Percentiles rank a stretch among this genome's conserved stretches.
These are phyloP conservation scores for Melanomma pulvis-pyrius DNA, from an alignment of 495 filamentous ascomycete genomes.

Conservation along the genomic window DNA sequence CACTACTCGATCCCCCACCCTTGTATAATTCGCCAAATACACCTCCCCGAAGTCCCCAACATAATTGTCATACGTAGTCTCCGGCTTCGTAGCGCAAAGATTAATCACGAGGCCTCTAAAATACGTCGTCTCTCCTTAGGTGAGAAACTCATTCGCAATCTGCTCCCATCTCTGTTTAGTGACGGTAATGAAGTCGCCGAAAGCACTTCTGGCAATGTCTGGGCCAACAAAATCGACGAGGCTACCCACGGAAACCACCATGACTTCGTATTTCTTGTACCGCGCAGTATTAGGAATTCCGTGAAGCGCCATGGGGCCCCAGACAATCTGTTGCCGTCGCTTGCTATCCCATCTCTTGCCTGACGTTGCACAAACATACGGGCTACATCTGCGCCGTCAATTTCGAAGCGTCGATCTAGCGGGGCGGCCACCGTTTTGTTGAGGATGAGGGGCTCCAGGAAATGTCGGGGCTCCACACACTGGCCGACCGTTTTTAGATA, in stretches of 20 bases:
- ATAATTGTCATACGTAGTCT: constrained; percentile 48
- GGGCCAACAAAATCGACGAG: constrained; percentile 45
- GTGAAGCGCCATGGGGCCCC: constrained; percentile 51
- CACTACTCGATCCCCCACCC: constrained; percentile 5
- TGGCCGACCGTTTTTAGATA: no score
- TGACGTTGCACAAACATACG: constrained; percentile 43
- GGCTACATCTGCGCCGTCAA: constrained; percentile 52
- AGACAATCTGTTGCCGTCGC: constrained; percentile 49
- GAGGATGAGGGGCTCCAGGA: no score
- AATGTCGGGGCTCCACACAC: no score
- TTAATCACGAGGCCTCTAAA: constrained; percentile 44
- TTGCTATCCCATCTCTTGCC: constrained; percentile 41
- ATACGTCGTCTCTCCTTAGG: constrained; percentile 37
- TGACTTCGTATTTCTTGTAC: constrained; percentile 50
- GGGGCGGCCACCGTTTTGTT: not conserved
- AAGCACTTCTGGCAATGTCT: constrained; percentile 8
- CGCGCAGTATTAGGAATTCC: constrained; percentile 43
- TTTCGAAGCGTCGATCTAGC: constrained; percentile 51
- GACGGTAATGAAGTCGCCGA: constrained; percentile 26
- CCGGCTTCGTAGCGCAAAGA: constrained; percentile 46
- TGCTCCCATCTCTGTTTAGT: constrained; percentile 42
- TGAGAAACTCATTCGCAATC: constrained; percentile 43
- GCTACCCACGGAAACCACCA: constrained; percentile 43
- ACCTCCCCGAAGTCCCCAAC: constrained; percentile 18
- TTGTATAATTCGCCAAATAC: constrained; percentile 25